Evolutionary conservation across 139 green algal species (phyloP), one percentile per base, ranked within the genome.

Genomic region (Chlorella sorokiniana): DNA sequence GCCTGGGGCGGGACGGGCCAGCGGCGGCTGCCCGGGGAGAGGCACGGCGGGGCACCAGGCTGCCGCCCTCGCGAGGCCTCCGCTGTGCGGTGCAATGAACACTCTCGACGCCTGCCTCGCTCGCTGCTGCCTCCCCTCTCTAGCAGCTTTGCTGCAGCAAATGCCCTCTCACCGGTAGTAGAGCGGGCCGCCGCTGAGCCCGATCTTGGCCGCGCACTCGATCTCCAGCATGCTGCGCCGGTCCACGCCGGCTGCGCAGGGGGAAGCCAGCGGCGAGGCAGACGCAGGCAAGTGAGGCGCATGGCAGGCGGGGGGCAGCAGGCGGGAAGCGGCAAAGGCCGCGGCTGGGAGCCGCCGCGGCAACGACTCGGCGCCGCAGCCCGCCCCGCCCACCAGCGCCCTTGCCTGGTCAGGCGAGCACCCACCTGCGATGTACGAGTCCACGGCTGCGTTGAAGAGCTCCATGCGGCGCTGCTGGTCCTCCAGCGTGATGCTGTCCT

Each of bases 401-500:
- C 11, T 56, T 70, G 31, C 6, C 27, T 29, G 56, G 56, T 65
- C 56, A 31, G 5, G 38, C 37, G 4, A 8, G 4, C 65, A 73
- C 72, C 25, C 52, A 73, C 67, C 51, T 27, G 71, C 54, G 18
- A 79, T 81, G 81, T 85, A 85, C 29, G 71, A 70, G 74, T 82
- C 81, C n/a, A 86, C 81, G 22, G 81, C 81, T 3, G 81, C 73
- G 52, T 86, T 86, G 81, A 86, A 86, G 20, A 76, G 42, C 42
- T 86, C 81, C 76, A 77, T 74, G 56, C 81, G 75, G 23, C 81
- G 81, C 68, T 79, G 70, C 70, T 74, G 61, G 33, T 86, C 81
- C 71, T 86, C 81, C 76, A 86, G 63, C 14, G 81, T 86, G 59
- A 86, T 63, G 25, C 56, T 71, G 68, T 86, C 81, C 61, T 75